phyloP scores from a whole-genome alignment of 345 rosid species.

The Aquilaria yunnanensis region DNA sequence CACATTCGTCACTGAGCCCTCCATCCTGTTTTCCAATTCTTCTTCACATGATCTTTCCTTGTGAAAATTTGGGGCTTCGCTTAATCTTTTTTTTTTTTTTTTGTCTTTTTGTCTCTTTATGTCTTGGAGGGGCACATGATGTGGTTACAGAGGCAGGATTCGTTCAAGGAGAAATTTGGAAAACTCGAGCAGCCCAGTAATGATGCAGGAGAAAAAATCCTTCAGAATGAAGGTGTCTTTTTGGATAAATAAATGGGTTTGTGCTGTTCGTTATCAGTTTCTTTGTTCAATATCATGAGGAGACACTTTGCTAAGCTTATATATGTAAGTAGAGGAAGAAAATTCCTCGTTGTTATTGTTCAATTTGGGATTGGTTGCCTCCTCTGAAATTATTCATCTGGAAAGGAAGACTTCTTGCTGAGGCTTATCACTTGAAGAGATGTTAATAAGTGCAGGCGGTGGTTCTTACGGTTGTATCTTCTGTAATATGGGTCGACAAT shows the following conservation, averaged over 20 bases:
- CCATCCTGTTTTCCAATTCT: neutral
- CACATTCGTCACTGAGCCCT: neutral
- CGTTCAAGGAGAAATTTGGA: slow-evolving; percentile 71
- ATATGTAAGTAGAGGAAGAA: too few relatives aligned
- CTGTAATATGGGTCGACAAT: too few relatives aligned
- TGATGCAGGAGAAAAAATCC: slow-evolving; percentile 16
- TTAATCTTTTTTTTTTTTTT: neutral
- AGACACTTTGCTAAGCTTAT: too few relatives aligned
- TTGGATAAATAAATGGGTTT: neutral
- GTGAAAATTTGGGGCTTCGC: neutral
- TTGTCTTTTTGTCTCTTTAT: neutral
- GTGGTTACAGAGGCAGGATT: slow-evolving; percentile 87
- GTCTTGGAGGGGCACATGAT: slow-evolving; percentile 72
- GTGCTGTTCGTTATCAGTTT: neutral
- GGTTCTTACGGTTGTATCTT: too few relatives aligned
- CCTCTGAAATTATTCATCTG: too few relatives aligned
- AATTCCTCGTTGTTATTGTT: too few relatives aligned
- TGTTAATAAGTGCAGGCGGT: too few relatives aligned
- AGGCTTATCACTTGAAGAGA: too few relatives aligned
- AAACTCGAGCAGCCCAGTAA: slow-evolving; percentile 15
- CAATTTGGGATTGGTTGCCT: too few relatives aligned
- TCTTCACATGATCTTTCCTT: neutral
- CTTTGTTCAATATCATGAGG: too few relatives aligned
- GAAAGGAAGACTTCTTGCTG: too few relatives aligned
- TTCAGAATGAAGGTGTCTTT: neutral